Percentiles rank a stretch among this genome's conserved stretches.
Conservation (phyloP, 176 grass and related monocot species). For the Typha latifolia region DNA sequence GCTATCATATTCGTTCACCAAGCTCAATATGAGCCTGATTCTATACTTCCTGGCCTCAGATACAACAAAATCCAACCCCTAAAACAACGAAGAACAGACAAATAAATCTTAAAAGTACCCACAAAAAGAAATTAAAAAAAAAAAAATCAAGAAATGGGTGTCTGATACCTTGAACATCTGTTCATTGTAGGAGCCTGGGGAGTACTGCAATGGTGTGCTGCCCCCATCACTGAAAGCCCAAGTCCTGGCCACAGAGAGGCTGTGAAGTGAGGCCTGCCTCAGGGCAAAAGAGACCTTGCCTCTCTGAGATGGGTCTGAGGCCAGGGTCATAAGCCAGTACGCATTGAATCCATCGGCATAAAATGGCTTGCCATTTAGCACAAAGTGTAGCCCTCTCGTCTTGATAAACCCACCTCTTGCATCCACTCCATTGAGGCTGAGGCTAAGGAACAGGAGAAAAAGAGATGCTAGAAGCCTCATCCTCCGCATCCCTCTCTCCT, state of each 20-base stretch:
- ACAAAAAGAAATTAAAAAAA: slow-evolving; percentile 6
- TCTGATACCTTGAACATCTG: slow-evolving; percentile 65
- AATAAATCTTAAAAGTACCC: background rate
- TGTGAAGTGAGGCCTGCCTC: slow-evolving; percentile 41
- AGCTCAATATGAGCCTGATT: slow-evolving; percentile 69
- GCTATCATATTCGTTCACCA: slow-evolving; percentile 76
- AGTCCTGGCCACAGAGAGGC: slow-evolving; percentile 76
- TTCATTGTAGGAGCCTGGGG: slow-evolving; percentile 77
- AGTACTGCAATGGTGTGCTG: slow-evolving; percentile 51
- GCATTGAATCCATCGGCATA: slow-evolving; percentile 94
- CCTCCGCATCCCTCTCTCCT: slow-evolving; percentile 2
- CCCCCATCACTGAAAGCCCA: slow-evolving; percentile 93
- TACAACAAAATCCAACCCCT: slow-evolving; percentile 93
- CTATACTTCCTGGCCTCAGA: slow-evolving; percentile 63
- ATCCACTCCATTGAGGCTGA: slow-evolving; percentile 15
- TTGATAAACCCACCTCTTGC: slow-evolving; percentile 37
- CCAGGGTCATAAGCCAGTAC: slow-evolving; percentile 87
- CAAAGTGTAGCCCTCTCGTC: slow-evolving; percentile 62
- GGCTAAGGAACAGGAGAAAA: slow-evolving; percentile 32
- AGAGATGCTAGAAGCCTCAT: slow-evolving; percentile 26
- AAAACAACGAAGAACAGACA: background rate
- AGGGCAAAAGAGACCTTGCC: slow-evolving; percentile 49
- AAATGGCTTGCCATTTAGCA: slow-evolving; percentile 65
- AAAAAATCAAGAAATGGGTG: background rate
- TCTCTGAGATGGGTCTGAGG: slow-evolving; percentile 51